Conservation (phyloP, 495 filamentous ascomycete species). For the Trichoderma gamsii region DNA sequence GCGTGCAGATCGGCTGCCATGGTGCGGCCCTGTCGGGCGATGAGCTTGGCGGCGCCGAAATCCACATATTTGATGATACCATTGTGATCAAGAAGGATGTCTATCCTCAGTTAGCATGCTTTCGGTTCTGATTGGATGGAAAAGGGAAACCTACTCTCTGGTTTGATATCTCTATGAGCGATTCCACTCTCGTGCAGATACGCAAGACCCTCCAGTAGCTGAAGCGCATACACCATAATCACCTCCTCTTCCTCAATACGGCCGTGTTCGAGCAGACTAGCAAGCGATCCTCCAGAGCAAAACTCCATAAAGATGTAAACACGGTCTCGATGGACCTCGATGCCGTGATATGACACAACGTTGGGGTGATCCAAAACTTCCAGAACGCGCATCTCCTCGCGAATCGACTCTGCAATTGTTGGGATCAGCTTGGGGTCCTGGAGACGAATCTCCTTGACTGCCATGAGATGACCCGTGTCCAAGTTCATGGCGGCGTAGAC, state of each 20-base stretch:
- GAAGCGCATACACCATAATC: slow-evolving; percentile 94
- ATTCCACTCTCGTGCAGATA: slow-evolving; percentile 89
- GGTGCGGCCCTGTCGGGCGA: slow-evolving; percentile 88
- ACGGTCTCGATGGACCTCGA: slow-evolving; percentile 96
- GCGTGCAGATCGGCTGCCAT: slow-evolving; percentile 55
- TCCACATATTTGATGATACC: slow-evolving; percentile 99
- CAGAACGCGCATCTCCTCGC: slow-evolving; percentile 93
- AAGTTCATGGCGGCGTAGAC: slow-evolving; percentile 97
- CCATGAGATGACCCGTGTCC: slow-evolving; percentile 93
- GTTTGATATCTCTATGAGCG: slow-evolving; percentile 96
- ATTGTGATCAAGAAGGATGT: slow-evolving; percentile 94
- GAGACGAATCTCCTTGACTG: slow-evolving; percentile 94
- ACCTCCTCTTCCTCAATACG: slow-evolving; percentile 97
- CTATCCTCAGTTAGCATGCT: slow-evolving; percentile 35
- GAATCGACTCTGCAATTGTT: slow-evolving; percentile 84
- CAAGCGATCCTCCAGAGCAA: slow-evolving; percentile 91
- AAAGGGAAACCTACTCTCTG: slow-evolving; percentile 65
- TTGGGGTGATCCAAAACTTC: slow-evolving; percentile 95
- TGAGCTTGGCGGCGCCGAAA: slow-evolving; percentile 96
- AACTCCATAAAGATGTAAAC: slow-evolving; percentile 99
- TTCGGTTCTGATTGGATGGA: neutral
- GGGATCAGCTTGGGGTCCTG: slow-evolving; percentile 96
- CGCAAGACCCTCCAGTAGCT: slow-evolving; percentile 90
- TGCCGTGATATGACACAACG: slow-evolving; percentile 94
- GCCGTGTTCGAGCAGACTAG: slow-evolving; percentile 84